Evolutionary conservation across 2,329 filamentous ascomycete species (phyloP).

Genomic region (Aureobasidium mangrovei): DNA sequence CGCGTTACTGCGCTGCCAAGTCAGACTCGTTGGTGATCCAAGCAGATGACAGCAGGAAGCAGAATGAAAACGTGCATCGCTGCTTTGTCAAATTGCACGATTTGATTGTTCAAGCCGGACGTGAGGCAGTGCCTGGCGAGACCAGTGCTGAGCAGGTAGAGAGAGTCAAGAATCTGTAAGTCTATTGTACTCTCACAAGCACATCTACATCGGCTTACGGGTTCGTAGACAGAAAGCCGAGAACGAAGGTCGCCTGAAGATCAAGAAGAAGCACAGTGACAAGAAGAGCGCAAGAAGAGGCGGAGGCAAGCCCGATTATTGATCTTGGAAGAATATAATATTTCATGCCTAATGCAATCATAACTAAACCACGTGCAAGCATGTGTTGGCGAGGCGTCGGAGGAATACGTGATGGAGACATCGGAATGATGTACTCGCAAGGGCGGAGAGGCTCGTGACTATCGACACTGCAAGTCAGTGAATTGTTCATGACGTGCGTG

Average conservation of each 20-base stretch:
- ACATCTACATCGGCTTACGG: background rate
- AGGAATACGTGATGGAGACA: too few species aligned
- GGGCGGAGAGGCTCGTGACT: too few species aligned
- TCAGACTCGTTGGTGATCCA: slow-evolving; percentile 51
- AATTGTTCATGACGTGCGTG: background rate
- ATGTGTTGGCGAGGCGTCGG: too few species aligned
- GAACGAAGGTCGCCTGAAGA: slow-evolving; percentile 48
- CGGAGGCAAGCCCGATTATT: slow-evolving; percentile 25
- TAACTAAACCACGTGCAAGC: too few species aligned
- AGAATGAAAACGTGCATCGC: slow-evolving; percentile 49
- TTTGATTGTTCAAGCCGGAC: slow-evolving; percentile 44
- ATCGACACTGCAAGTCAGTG: background rate
- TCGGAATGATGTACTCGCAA: too few species aligned
- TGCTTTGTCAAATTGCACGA: slow-evolving; percentile 52
- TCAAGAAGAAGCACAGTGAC: slow-evolving; percentile 52
- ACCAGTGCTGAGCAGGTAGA: slow-evolving; percentile 48
- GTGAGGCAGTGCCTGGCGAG: slow-evolving; percentile 48
- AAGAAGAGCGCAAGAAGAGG: slow-evolving; percentile 51
- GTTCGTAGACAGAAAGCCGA: slow-evolving; percentile 29
- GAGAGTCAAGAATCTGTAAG: slow-evolving; percentile 47
- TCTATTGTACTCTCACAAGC: background rate
- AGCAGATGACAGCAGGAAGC: slow-evolving; percentile 54
- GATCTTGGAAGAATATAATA: slow-evolving; percentile 11
- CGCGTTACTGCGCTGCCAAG: slow-evolving; percentile 47
- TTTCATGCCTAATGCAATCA: too few species aligned